Evolutionary conservation across 176 grass and related monocot species (phyloP).

Genomic region (Oryza coarctata): DNA sequence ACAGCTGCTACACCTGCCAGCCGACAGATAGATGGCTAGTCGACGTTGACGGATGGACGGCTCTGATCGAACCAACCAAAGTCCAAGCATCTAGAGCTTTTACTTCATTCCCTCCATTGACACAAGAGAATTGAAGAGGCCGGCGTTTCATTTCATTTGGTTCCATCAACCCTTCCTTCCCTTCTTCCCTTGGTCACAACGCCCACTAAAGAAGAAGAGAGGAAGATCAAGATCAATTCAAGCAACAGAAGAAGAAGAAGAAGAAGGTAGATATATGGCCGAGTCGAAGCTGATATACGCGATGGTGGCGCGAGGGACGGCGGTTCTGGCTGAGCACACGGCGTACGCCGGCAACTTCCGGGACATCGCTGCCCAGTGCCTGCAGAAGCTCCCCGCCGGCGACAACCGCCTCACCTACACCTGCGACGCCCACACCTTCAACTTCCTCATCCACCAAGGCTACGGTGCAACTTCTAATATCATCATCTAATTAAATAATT

Average conservation of each 20-base stretch:
- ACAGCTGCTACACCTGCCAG: no score
- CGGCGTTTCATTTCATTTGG: background rate
- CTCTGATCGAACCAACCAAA: background rate
- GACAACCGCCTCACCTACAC: constrained; percentile 88
- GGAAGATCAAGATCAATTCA: background rate
- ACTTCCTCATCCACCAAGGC: constrained; percentile 76
- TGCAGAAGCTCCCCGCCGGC: constrained; percentile 68
- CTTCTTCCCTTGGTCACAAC: background rate
- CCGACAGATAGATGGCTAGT: background rate
- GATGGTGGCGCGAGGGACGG: constrained; percentile 78
- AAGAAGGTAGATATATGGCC: constrained; percentile 42
- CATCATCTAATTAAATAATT: background rate
- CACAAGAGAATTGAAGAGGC: background rate
- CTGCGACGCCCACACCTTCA: constrained; percentile 84
- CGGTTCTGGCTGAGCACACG: constrained; percentile 76
- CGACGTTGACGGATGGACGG: background rate
- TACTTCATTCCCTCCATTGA: background rate
- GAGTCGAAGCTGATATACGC: constrained; percentile 62
- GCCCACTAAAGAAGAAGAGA: background rate
- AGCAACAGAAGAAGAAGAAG: background rate
- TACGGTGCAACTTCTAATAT: constrained; percentile 47
- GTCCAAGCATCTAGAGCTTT: background rate
- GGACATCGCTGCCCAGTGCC: constrained; percentile 74
- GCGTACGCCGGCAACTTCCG: constrained; percentile 84
- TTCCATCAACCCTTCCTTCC: background rate